Conservation (phyloP, 2,329 filamentous ascomycete genomes). For the Trichoderma aggressivum region DNA sequence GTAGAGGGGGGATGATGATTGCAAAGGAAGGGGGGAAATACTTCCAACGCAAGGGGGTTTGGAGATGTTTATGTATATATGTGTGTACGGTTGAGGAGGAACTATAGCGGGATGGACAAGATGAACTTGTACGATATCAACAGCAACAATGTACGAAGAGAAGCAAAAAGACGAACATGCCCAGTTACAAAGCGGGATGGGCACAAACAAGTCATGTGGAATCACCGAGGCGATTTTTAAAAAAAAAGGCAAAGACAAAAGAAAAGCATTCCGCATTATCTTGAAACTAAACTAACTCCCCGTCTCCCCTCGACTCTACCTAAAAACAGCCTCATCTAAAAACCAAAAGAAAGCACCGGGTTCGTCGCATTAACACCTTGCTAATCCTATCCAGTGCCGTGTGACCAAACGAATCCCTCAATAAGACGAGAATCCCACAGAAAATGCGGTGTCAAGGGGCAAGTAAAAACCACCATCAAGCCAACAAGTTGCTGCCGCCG, state of each 20-base stretch:
- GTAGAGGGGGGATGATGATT: no score
- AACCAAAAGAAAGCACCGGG: background rate
- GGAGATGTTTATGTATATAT: background rate
- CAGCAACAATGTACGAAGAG: conserved; percentile 17
- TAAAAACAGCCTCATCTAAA: background rate
- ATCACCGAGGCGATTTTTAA: background rate
- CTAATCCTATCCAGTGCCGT: conserved; percentile 10
- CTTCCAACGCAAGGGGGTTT: no score
- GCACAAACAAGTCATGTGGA: background rate
- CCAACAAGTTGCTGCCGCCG: background rate
- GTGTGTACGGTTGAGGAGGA: background rate
- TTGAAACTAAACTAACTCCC: background rate
- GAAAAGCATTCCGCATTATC: background rate
- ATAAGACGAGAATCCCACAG: background rate
- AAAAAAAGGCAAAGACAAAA: background rate
- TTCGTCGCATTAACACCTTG: conserved; percentile 8
- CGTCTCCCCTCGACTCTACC: background rate
- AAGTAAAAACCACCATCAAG: background rate
- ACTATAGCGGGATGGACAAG: background rate
- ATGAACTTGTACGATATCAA: conserved; percentile 33
- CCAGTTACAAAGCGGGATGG: background rate
- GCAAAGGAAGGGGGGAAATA: no score
- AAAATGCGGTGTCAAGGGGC: background rate
- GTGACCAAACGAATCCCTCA: conserved; percentile 4
- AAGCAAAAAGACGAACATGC: background rate